Conservation (phyloP, 1,139 yeast genomes). For the Zygoascus sp. region DNA sequence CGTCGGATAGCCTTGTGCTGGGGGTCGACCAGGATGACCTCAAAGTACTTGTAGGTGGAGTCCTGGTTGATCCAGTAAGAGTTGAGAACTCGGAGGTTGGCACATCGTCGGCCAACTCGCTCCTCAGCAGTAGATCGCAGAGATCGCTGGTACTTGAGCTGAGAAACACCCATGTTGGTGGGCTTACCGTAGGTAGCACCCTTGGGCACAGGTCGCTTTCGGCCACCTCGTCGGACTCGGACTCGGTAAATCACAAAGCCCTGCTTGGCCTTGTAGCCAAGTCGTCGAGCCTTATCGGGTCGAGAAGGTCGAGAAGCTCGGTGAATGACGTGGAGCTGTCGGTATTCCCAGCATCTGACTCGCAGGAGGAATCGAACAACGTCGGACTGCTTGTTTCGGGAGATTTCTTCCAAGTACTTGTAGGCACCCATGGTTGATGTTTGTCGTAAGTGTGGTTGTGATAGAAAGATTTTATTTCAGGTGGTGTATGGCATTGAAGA, state of each 20-base stretch:
- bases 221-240: conserved; percentile 99
- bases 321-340: conserved; percentile 98
- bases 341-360: conserved; percentile 99
- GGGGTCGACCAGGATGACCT: conserved; percentile 96
- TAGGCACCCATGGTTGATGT: conserved; percentile 85
- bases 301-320: conserved; percentile 98
- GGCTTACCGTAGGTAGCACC: conserved; percentile 99
- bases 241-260: conserved; percentile 98
- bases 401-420: conserved; percentile 98
- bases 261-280: conserved; percentile 99
- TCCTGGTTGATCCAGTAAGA: conserved; percentile 99
- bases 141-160: conserved; percentile 98
- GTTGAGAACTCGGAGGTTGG: conserved; percentile 98
- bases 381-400: conserved; percentile 99
- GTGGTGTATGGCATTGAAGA: background rate
- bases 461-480: conserved; percentile 3
- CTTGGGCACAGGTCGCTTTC: conserved; percentile 99
- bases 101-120: conserved; percentile 98
- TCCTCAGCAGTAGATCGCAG: conserved; percentile 98
- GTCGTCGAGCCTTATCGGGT: conserved; percentile 99
- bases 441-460: conserved; percentile 8
- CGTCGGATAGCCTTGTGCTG: conserved; percentile 98
- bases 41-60: conserved; percentile 98
- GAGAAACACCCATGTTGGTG: conserved; percentile 99
- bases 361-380: conserved; percentile 97